Conservation (phyloP, 2,329 filamentous ascomycete species). For the Fusarium sp. region DNA sequence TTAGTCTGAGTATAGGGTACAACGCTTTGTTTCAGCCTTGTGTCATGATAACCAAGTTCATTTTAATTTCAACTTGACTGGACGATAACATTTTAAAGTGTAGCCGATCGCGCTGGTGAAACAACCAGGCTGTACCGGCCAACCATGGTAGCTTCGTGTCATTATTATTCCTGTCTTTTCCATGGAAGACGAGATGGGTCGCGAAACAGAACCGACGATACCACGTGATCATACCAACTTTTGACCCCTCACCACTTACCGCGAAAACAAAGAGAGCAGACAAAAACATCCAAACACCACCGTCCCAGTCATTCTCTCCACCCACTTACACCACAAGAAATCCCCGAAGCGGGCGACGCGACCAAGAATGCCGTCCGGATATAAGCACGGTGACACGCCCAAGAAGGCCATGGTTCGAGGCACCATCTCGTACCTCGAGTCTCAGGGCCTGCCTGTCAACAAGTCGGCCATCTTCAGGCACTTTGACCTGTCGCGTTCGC, state of each 20-base stretch:
- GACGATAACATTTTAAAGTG: not conserved
- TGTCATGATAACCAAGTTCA: not conserved
- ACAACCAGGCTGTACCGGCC: not conserved
- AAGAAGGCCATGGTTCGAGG: constrained; percentile 57
- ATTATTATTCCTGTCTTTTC: not conserved
- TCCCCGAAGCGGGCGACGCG: constrained; percentile 15
- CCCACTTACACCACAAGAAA: constrained; percentile 37
- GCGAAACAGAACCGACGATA: not conserved
- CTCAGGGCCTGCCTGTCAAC: constrained; percentile 55
- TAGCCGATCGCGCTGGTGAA: not conserved
- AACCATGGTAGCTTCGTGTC: not conserved
- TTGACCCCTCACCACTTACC: constrained; percentile 36
- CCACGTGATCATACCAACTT: constrained; percentile 45
- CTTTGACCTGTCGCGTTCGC: constrained; percentile 55
- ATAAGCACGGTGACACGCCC: constrained; percentile 54
- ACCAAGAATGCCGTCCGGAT: constrained; percentile 49
- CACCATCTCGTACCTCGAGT: constrained; percentile 56
- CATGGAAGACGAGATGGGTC: not conserved
- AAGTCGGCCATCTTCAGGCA: constrained; percentile 57
- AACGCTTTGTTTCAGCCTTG: constrained; percentile 3
- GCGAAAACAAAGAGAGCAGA: constrained; percentile 40
- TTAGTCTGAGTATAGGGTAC: not conserved
- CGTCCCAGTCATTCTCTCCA: constrained; percentile 45
- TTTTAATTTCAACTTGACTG: not conserved
- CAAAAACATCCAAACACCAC: constrained; percentile 53